Base-by-base conservation (phyloP, 2,329 filamentous ascomycete genomes). In the Verruconis gallopava region DNA sequence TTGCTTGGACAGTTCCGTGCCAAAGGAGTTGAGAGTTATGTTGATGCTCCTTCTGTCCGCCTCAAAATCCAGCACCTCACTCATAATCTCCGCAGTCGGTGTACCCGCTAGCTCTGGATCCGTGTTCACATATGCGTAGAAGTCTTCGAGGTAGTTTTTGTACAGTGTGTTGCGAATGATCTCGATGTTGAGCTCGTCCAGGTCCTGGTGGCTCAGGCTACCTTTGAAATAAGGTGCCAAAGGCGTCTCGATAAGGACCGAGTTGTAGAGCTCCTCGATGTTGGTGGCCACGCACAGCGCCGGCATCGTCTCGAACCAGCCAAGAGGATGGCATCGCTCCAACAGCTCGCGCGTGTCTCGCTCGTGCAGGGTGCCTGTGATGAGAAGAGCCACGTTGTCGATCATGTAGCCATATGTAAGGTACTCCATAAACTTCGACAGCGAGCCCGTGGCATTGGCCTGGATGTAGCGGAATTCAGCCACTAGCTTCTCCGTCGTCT, bases 331-430 rank as follows among this genome's bases (percentile, higher is more conserved):
- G 64, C 93, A 98, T 62, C 91, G 74, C 58, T 96, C 91, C 42
- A 98, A 69, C 48, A 98, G 75, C 66, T 98, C 91, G 46, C 88
- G 79, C 3, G 91, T 98, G 61, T 98, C 91, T 59, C 91, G 78
- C 67, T 98, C 93, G 65, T 98, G 91, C 21, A 98, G 75, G 11
- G 91, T 98, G 48, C 91, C 91, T 17, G 91, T 98, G 63, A 98
- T 98, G 55, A 98, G 77, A 32, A 98, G 79, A 30, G 93, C 91
- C 41, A 98, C 86, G 55, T 98, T 98, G 67, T 98, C 91, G 64
- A 98, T 98, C 91, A 98, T 98, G 72, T 98, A 98, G 48, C 88
- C 89, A 61, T 98, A 98, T 1, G 91, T 98, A 47, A 98, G 71
- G 64, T 94, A 98, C 63, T 96, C 86, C 76, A 98, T 86, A 63